phyloP scores from a whole-genome alignment of 768 basidiomycete species.

The Leccinum rimulosum region DNA sequence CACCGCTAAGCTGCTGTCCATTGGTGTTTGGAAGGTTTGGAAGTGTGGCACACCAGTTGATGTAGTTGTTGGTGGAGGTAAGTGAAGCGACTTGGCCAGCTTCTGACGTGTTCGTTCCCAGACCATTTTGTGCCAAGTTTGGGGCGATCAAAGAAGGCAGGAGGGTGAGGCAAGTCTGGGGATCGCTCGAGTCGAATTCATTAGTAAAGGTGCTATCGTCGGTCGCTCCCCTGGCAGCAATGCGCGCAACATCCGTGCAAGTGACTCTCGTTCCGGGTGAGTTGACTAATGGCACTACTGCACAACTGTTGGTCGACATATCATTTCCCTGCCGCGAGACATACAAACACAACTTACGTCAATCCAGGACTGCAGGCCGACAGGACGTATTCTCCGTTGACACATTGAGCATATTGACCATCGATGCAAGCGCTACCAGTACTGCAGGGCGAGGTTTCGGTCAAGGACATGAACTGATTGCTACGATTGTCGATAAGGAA shows the following conservation, averaged over 20 bases:
- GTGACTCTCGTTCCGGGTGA: constrained; percentile 47
- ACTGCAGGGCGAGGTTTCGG: constrained; percentile 33
- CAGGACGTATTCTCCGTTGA: constrained; percentile 39
- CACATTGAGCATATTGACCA: constrained; percentile 55
- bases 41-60: constrained; percentile 58
- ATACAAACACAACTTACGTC: constrained; percentile 8
- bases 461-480: constrained; percentile 21
- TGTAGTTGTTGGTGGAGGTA: constrained; percentile 71
- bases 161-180: constrained; percentile 37
- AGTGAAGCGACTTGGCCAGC: constrained; percentile 55
- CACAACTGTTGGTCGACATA: constrained; percentile 12
- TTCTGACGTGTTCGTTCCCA: constrained; percentile 23
- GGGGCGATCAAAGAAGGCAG: constrained; percentile 48
- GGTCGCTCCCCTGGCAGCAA: constrained; percentile 36
- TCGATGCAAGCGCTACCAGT: constrained; percentile 48
- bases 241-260: constrained; percentile 49
- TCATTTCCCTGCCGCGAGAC: not conserved
- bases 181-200: constrained; percentile 11
- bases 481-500: constrained; percentile 40
- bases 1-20: constrained; percentile 47
- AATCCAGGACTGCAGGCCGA: constrained; percentile 20
- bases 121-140: constrained; percentile 54
- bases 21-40: constrained; percentile 55
- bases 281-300: constrained; percentile 51
- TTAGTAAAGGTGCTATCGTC: constrained; percentile 21